A percentile compares a stretch with the other conserved stretches of the same genome.
These are phyloP conservation scores for Kazachstania sp. DNA, from an alignment of 1,139 yeast species.

Conservation along the genomic window DNA sequence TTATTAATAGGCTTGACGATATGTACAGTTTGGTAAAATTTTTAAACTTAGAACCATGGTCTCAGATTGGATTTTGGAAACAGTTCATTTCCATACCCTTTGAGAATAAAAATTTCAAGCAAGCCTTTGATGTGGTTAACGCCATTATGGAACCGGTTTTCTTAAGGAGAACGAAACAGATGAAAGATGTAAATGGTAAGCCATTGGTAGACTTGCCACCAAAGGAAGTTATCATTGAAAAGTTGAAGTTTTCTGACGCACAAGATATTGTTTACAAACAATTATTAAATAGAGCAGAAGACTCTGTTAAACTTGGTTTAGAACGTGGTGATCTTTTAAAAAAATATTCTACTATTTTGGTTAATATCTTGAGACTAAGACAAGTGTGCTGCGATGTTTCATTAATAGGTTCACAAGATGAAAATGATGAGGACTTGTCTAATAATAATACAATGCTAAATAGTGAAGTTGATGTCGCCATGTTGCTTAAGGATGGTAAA, in stretches of 20 bases:
- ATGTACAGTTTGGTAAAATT: constrained; percentile 70
- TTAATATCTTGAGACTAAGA: constrained; percentile 73
- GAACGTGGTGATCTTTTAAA: constrained; percentile 62
- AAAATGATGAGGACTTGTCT: constrained; percentile 34
- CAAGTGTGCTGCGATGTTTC: constrained; percentile 85
- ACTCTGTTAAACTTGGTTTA: constrained; percentile 55
- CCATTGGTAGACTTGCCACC: constrained; percentile 71
- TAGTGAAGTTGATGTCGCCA: constrained; percentile 12
- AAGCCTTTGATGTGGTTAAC: constrained; percentile 75
- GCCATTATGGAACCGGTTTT: constrained; percentile 78
- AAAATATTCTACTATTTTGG: constrained; percentile 69
- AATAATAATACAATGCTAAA: constrained; percentile 31
- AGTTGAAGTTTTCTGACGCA: constrained; percentile 53
- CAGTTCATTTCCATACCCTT: constrained; percentile 80
- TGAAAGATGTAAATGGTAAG: constrained; percentile 67
- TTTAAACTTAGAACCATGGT: constrained; percentile 80
- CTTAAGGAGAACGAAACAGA: constrained; percentile 76
- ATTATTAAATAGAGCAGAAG: constrained; percentile 61
- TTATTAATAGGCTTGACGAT: constrained; percentile 82
- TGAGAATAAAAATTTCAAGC: constrained; percentile 58
- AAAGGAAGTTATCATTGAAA: constrained; percentile 63
- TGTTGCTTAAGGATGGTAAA: constrained; percentile 5
- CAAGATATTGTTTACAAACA: constrained; percentile 64
- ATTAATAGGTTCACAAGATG: constrained; percentile 38
- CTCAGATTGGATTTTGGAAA: constrained; percentile 79